Evolutionary conservation across 1,284 basidiomycete genomes (phyloP).

Genomic region (Boletellus dicymbophilus): DNA sequence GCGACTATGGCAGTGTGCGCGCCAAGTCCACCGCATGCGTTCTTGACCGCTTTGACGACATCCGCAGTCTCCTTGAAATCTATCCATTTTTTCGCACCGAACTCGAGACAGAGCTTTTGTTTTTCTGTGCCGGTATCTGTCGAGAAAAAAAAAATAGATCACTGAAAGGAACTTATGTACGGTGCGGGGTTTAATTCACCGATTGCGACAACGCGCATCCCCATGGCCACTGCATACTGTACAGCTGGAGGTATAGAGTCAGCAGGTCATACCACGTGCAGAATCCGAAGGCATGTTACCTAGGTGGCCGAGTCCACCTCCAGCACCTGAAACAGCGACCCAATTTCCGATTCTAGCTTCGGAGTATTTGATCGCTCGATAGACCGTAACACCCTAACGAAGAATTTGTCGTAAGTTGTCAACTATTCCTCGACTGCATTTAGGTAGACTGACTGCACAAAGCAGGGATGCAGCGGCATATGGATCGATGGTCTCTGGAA

Average conservation of each 20-base stretch:
- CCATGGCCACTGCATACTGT: constrained; percentile 68
- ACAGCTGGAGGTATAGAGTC: constrained; percentile 41
- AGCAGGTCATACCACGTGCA: background rate
- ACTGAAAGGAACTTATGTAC: background rate
- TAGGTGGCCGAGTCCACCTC: constrained; percentile 61
- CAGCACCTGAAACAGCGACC: constrained; percentile 71
- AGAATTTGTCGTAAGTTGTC: too few species aligned
- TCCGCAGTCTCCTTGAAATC: constrained; percentile 57
- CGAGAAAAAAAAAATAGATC: background rate
- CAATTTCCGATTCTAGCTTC: constrained; percentile 59
- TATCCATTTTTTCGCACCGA: constrained; percentile 72
- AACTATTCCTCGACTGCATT: too few species aligned
- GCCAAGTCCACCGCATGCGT: too few species aligned
- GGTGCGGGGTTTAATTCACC: constrained; percentile 33
- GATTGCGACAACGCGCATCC: constrained; percentile 70
- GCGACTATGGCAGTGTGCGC: constrained; percentile 72
- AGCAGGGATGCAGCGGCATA: constrained; percentile 65
- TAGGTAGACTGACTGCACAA: constrained; percentile 50
- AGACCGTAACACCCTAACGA: constrained; percentile 61
- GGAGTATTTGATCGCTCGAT: constrained; percentile 66
- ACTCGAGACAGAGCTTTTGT: constrained; percentile 52
- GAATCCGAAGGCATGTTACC: constrained; percentile 30
- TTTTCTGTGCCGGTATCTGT: constrained; percentile 72
- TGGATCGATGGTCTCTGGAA: constrained; percentile 58
- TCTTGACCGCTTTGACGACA: too few species aligned